Percentiles rank a stretch among this genome's conserved stretches.
Conservation (phyloP, 345 rosid species). For the Euclidium syriacum region DNA sequence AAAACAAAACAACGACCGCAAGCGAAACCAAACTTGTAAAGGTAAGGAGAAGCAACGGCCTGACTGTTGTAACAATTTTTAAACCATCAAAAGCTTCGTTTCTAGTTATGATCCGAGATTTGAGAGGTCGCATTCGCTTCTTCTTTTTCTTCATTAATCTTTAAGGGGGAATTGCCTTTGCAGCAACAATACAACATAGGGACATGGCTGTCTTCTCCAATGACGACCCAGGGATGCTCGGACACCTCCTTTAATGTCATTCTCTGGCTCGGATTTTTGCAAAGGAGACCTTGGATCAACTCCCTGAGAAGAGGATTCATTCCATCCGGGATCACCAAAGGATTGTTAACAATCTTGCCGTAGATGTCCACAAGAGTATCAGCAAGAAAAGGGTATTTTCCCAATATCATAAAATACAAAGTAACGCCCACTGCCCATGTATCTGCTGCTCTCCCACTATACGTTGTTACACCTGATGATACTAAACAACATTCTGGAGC, state of each 20-base stretch:
- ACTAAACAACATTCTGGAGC: constrained; percentile 98
- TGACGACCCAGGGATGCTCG: constrained; percentile 67
- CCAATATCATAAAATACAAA: constrained; percentile 79
- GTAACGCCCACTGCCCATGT: constrained; percentile 98
- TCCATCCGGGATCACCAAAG: constrained; percentile 56
- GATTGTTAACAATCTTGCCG: constrained; percentile 87
- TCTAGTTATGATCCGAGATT: constrained; percentile 8
- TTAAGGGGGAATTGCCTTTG: constrained; percentile 46
- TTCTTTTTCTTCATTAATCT: constrained; percentile 16
- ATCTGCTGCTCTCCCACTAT: constrained; percentile 88
- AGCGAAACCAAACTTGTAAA: constrained; percentile 2
- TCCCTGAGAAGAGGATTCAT: constrained; percentile 63
- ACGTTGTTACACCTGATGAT: constrained; percentile 86
- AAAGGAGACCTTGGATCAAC: constrained; percentile 81
- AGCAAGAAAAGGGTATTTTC: constrained; percentile 89
- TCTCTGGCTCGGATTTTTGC: constrained; percentile 80
- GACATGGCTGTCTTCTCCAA: constrained; percentile 65
- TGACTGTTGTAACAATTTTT: constrained; percentile 4
- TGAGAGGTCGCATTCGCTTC: constrained; percentile 28
- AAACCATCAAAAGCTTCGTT: constrained; percentile 12
- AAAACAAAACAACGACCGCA: background rate
- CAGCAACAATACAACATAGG: constrained; percentile 77
- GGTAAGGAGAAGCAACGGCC: background rate
- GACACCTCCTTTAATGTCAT: constrained; percentile 66
- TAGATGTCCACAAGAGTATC: constrained; percentile 93